Percentiles rank a stretch among this genome's conserved stretches.
Evolutionary conservation across 2,329 filamentous ascomycete genomes (phyloP).

Genomic region (Verticillium dahliae): DNA sequence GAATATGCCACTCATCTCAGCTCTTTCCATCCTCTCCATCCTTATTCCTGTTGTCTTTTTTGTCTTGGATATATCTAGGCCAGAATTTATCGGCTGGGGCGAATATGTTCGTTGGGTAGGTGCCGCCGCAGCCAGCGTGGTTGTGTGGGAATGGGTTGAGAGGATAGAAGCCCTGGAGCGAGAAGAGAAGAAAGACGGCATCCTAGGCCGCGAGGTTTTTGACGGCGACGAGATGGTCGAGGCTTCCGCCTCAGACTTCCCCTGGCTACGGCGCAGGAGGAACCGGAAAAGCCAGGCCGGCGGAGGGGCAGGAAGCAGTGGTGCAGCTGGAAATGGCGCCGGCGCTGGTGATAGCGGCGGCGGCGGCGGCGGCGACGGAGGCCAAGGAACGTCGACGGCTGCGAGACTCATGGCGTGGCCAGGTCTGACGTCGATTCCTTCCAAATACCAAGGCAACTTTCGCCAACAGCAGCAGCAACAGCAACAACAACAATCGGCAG

Average conservation of each 20-base stretch:
- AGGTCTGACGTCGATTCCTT: conserved; percentile 30
- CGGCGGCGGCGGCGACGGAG: conserved; percentile 14
- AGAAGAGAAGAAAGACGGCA: conserved; percentile 90
- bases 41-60: conserved; percentile 90
- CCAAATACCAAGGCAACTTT: conserved; percentile 22
- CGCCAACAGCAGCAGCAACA: neutral
- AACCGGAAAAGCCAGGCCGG: conserved; percentile 22
- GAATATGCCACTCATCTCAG: conserved; percentile 76
- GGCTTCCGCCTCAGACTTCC: conserved; percentile 42
- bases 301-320: conserved; percentile 23
- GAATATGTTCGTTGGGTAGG: conserved; percentile 97
- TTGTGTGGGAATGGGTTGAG: conserved; percentile 98
- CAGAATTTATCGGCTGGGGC: conserved; percentile 84
- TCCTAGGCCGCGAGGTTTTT: conserved; percentile 83
- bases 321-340: conserved; percentile 10
- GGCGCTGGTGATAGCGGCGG: conserved; percentile 9
- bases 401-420: conserved; percentile 31
- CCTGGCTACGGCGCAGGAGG: conserved; percentile 33
- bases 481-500: neutral
- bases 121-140: conserved; percentile 87
- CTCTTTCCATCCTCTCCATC: conserved; percentile 73
- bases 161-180: conserved; percentile 87
- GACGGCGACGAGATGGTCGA: conserved; percentile 92
- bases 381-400: conserved; percentile 12
- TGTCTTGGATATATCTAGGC: conserved; percentile 80